phyloP scores from a whole-genome alignment of 75 land plant species.

The Cupressus sempervirens region DNA sequence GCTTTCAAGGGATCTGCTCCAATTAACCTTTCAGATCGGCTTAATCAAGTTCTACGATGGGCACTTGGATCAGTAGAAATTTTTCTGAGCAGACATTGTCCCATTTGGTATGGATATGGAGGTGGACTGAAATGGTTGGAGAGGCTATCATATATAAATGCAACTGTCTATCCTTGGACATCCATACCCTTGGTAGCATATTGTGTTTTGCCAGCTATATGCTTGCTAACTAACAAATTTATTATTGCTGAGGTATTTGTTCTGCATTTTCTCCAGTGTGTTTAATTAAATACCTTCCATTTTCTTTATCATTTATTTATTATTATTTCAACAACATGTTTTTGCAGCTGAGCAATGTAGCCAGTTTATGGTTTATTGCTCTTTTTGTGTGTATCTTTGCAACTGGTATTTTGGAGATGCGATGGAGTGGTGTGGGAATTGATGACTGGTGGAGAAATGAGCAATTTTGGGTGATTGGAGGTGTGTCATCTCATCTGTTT shows the following conservation, averaged over 20 bases:
- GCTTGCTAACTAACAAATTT: constrained; percentile 68
- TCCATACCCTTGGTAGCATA: constrained; percentile 63
- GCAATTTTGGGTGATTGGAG: constrained; percentile 87
- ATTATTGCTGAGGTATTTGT: constrained; percentile 51
- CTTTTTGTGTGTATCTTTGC: constrained; percentile 70
- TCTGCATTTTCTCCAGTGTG: background rate
- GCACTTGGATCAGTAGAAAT: constrained; percentile 82
- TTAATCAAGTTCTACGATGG: constrained; percentile 71
- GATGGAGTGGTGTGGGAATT: constrained; percentile 74
- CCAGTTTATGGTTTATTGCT: constrained; percentile 53
- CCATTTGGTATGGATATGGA: constrained; percentile 80
- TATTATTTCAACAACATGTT: background rate
- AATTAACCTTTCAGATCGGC: constrained; percentile 64
- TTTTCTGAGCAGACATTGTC: constrained; percentile 65
- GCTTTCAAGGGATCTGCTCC: constrained; percentile 82
- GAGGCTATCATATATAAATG: constrained; percentile 60
- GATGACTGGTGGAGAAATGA: constrained; percentile 91
- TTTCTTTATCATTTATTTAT: background rate
- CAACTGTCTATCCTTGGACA: constrained; percentile 66
- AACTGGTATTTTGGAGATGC: constrained; percentile 74
- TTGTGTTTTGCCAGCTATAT: constrained; percentile 72
- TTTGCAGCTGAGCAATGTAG: constrained; percentile 75
- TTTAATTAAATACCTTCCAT: background rate
- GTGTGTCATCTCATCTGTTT: constrained; percentile 72
- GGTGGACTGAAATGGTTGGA: constrained; percentile 60